phyloP scores from a whole-genome alignment of 1,139 yeast species.

The Pichia sp. region DNA sequence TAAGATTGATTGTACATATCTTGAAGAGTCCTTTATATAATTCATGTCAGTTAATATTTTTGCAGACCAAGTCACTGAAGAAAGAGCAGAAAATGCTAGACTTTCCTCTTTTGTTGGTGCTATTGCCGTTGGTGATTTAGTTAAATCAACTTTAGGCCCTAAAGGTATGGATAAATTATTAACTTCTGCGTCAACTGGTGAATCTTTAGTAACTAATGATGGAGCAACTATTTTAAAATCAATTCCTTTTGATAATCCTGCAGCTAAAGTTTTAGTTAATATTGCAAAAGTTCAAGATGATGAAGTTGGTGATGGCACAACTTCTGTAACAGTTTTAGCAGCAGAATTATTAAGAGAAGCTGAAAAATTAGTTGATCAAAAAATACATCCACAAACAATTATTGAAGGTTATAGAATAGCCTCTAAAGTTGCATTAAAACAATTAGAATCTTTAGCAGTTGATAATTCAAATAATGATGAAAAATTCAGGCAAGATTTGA shows the following conservation, averaged over 20 bases:
- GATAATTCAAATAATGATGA: slow-evolving; percentile 62
- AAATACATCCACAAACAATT: slow-evolving; percentile 96
- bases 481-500: slow-evolving; percentile 67
- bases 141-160: slow-evolving; percentile 93
- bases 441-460: slow-evolving; percentile 70
- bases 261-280: slow-evolving; percentile 94
- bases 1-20: no score
- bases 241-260: slow-evolving; percentile 95
- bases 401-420: slow-evolving; percentile 95
- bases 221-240: slow-evolving; percentile 96
- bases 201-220: slow-evolving; percentile 85
- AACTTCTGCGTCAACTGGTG: slow-evolving; percentile 81
- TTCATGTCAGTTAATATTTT: slow-evolving; percentile 77
- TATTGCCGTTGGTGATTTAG: slow-evolving; percentile 96
- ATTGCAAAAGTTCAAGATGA: slow-evolving; percentile 97
- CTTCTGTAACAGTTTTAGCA: slow-evolving; percentile 92
- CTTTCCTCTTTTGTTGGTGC: slow-evolving; percentile 97
- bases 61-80: slow-evolving; percentile 97
- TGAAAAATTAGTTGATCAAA: slow-evolving; percentile 84
- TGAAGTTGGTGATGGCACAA: slow-evolving; percentile 98
- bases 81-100: slow-evolving; percentile 96
- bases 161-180: slow-evolving; percentile 97
- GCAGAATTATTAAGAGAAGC: slow-evolving; percentile 95
- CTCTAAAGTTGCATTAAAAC: slow-evolving; percentile 71
- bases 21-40: no score